These are phyloP conservation scores for Kluyveromyces siamensis DNA, from an alignment of 805 yeast genomes.

Conservation along the genomic window DNA sequence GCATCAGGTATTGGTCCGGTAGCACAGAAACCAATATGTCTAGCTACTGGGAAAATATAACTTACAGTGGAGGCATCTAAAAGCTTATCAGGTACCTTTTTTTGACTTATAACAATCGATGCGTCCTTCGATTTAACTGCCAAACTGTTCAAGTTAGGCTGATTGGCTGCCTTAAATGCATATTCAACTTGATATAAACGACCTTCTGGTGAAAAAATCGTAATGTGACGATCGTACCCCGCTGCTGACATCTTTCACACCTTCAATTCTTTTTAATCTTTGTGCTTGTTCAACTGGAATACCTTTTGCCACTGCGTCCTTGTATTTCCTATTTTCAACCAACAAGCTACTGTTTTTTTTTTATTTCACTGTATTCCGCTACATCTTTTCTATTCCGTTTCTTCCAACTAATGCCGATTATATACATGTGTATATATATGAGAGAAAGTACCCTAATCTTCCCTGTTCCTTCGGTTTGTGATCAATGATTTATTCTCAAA, in stretches of 20 bases:
- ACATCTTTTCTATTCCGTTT: not conserved
- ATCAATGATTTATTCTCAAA: too few relatives aligned
- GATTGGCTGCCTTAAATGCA: constrained; percentile 93
- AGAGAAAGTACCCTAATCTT: too few relatives aligned
- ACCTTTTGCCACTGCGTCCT: not conserved
- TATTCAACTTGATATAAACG: constrained; percentile 96
- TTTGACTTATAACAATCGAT: constrained; percentile 84
- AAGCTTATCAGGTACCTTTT: constrained; percentile 92
- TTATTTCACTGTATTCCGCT: too few relatives aligned
- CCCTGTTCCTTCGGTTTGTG: too few relatives aligned
- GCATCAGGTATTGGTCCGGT: constrained; percentile 97
- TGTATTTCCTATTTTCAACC: not conserved
- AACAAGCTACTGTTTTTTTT: not conserved
- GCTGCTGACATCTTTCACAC: constrained; percentile 36
- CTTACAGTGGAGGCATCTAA: constrained; percentile 82
- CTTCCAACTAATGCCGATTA: not conserved
- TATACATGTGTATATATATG: too few relatives aligned
- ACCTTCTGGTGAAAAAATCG: constrained; percentile 97
- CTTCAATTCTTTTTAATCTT: not conserved
- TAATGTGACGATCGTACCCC: constrained; percentile 98
- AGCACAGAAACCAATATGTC: constrained; percentile 77
- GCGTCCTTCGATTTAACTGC: constrained; percentile 83
- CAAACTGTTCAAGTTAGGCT: constrained; percentile 81
- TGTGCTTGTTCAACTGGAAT: too few relatives aligned
- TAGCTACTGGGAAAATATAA: constrained; percentile 75